Conservation (phyloP, 2,329 filamentous ascomycete genomes). For the Fusarium chuoi region DNA sequence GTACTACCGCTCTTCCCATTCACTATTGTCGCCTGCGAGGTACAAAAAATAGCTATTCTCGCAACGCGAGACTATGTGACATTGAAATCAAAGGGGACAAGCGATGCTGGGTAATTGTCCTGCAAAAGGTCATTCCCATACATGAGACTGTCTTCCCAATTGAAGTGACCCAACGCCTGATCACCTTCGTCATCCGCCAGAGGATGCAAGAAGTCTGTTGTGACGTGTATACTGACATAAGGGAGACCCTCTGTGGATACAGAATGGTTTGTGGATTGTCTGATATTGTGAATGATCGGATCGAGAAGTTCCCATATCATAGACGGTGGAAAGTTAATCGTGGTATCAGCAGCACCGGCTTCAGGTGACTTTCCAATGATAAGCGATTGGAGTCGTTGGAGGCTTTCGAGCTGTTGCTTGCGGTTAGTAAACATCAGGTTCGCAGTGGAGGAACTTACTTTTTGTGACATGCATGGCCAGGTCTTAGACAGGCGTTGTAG, state of each 20-base stretch:
- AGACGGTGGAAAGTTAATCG: constrained; percentile 2
- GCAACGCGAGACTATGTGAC: neutral
- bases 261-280: neutral
- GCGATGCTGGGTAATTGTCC: neutral
- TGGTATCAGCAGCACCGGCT: neutral
- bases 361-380: neutral
- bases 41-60: neutral
- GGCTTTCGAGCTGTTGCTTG: neutral
- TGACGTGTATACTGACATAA: constrained; percentile 16
- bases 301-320: constrained; percentile 23
- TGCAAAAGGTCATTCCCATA: neutral
- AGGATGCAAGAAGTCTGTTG: constrained; percentile 17
- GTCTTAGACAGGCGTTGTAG: neutral
- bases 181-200: neutral
- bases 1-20: neutral
- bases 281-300: neutral
- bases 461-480: constrained; percentile 6
- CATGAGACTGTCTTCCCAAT: neutral
- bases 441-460: neutral
- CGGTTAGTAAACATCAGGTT: rapidly evolving
- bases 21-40: neutral
- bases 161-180: neutral
- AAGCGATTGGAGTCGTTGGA: neutral
- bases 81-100: constrained; percentile 14
- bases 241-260: neutral